Evolutionary conservation across 1,284 basidiomycete species (phyloP).

Genomic region (Ceratobasidium sp.): DNA sequence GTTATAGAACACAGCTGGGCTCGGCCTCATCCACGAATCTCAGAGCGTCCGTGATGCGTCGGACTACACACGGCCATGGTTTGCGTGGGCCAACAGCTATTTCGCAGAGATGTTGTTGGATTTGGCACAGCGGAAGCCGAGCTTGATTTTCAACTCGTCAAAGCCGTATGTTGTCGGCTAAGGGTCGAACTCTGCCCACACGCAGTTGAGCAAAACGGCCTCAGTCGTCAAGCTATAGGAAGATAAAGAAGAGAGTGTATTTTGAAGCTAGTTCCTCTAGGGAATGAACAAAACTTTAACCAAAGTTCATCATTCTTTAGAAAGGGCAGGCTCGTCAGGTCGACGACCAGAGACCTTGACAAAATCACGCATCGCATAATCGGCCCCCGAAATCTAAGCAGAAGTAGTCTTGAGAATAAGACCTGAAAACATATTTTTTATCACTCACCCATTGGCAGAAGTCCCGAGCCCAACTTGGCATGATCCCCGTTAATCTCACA

Average conservation of each 20-base stretch:
- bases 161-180: conserved; percentile 58
- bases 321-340: conserved; percentile 15
- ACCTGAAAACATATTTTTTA: background rate
- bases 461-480: conserved; percentile 79
- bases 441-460: conserved; percentile 72
- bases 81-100: conserved; percentile 84
- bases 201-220: background rate
- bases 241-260: conserved; percentile 13
- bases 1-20: conserved; percentile 72
- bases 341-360: conserved; percentile 58
- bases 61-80: conserved; percentile 79
- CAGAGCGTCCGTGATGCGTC: conserved; percentile 67
- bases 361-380: conserved; percentile 61
- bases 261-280: conserved; percentile 18
- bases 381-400: conserved; percentile 60
- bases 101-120: conserved; percentile 80
- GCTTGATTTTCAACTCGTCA: conserved; percentile 66
- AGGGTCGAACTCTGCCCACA: background rate
- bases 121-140: conserved; percentile 75
- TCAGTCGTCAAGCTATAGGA: background rate
- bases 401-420: background rate
- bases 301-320: conserved; percentile 21
- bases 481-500: conserved; percentile 61
- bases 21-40: conserved; percentile 83
- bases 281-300: conserved; percentile 6